Base-by-base conservation (phyloP, 2,329 filamentous ascomycete genomes). In the Ceratocystis variospora region DNA sequence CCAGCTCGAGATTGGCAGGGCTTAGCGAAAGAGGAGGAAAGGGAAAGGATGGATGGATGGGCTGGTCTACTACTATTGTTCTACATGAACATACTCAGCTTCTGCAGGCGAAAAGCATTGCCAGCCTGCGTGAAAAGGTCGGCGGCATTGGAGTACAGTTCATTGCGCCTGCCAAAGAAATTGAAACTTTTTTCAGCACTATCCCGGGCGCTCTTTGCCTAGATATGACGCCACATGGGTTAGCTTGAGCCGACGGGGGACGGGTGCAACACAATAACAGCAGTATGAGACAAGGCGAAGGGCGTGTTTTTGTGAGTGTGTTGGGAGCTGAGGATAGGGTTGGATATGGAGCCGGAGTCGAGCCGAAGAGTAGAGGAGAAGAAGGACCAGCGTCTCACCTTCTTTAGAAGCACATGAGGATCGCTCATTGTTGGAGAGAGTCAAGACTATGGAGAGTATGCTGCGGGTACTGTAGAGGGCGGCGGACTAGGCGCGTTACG, bases 21-120 rank as follows among this genome's bases (percentile, higher is more conserved):
- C 37, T 41, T 41, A 41, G 37, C 10, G 37, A 41, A 41, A 41
- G 37, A 41, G 10, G 37, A 59, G 19, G 17, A n/a, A 61, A n/a
- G 12, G 33, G 8, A n/a, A 22, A 22, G 28, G 28, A 28, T 25
- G 22, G 28, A 28, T 25, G 22, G 22, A 25, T n/a, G 62, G 63
- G 19, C 57, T 64, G 55, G 59, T 45, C 67, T 15, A 15, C 46
- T 22, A n/a, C 46, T n/a, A 22, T 19, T 22, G 50, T 19, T 31
- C 15, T 8, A 46, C 28, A 33, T 17, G 10, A n/a, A 73, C 80
- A 71, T 79, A 93, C 90, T 88, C 78, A 87, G 84, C 75, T 89
- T 89, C 77, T 94, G 87, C 80, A 95, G 85, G 73, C 90, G 84
- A 76, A 96, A 97, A 68, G 90, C 90, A 79, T 96, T 96, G 69